Evolutionary conservation across 495 filamentous ascomycete species (phyloP), one percentile per base, ranked within the genome.

Genomic region (Aspergillus baeticus): DNA sequence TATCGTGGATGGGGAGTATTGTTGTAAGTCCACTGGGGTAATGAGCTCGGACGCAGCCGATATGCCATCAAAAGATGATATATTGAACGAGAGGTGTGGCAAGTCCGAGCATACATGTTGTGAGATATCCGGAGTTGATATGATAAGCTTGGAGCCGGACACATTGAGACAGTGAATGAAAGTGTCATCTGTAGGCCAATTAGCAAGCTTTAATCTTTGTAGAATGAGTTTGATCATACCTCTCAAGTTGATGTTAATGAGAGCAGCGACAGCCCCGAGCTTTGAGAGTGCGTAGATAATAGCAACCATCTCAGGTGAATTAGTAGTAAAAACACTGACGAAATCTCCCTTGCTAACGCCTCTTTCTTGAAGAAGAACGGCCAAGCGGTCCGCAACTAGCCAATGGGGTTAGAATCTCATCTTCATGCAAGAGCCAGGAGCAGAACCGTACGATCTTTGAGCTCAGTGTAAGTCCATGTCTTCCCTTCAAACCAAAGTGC

Each of bases 211-310:
- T 41, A 39, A n/a, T 42, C 6, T 41, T 31, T 23, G 14, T 7
- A 10, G 8, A 2, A 31, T 6, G 29, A 2, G 10, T n/a, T 8
- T 4, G 26, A 15, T 68, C 38, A 83, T 81, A 55, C 87, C 88
- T 13, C 81, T 81, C 20, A 98, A 70, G 60, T 96, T 97, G 63
- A 91, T 95, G 68, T 98, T 98, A 65, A 98, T 86, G 62, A 96
- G 88, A 3, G 93, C 92, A 17, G 92, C 88, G 33, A 83, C 84
- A 0, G 88, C 91, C 2, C 94, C 94, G 23, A 97, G 77, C 13
- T 87, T 84, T 79, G 92, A 95, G 26, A 96, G 67, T 0, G 87
- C 94, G 44, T 94, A 84, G 70, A 87, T 84, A 3, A 89, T 51
- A 64, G 95, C 89, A 2, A 96, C 69, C 69, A 96, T 92, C 31